A percentile compares a stretch with the other conserved stretches of the same genome.
phyloP scores from a whole-genome alignment of 495 filamentous ascomycete genomes.

The Hyphodiscus hymeniophilus region DNA sequence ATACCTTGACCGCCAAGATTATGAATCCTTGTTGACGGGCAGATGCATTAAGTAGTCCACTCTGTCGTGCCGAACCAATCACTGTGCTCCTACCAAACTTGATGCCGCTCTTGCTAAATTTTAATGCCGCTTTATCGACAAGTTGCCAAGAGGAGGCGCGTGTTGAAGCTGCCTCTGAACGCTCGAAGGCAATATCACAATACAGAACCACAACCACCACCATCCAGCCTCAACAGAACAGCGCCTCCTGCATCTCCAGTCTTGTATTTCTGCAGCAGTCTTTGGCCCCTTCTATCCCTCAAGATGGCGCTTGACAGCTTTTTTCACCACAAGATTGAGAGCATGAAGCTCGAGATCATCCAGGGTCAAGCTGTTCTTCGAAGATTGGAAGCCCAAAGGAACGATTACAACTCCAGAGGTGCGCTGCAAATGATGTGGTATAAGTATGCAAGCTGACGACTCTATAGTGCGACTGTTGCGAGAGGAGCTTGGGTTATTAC shows the following conservation, averaged over 20 bases:
- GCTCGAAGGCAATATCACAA: not conserved
- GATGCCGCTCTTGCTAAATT: too few relatives aligned
- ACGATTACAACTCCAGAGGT: conserved; percentile 95
- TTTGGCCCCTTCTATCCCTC: conserved; percentile 15
- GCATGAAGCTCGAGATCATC: conserved; percentile 99
- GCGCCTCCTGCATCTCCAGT: not conserved
- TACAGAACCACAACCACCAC: not conserved
- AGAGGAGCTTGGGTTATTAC: conserved; percentile 91
- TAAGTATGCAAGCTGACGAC: conserved; percentile 17
- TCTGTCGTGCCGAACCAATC: too few relatives aligned
- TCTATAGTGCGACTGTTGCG: conserved; percentile 71
- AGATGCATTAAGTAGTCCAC: too few relatives aligned
- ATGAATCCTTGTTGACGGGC: too few relatives aligned
- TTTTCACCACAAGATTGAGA: conserved; percentile 99
- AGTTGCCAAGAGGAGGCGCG: too few relatives aligned
- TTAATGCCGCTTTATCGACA: too few relatives aligned
- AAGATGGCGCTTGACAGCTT: conserved; percentile 98
- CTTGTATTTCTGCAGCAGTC: not conserved
- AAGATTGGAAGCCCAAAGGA: conserved; percentile 93
- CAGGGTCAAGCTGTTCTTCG: conserved; percentile 93
- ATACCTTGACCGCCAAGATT: too few relatives aligned
- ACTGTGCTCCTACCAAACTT: too few relatives aligned
- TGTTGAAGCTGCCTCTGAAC: not conserved
- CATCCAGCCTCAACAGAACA: not conserved
- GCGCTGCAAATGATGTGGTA: too few relatives aligned